These are phyloP conservation scores for Lentinula edodes DNA, from an alignment of 768 basidiomycete genomes.

Conservation along the genomic window DNA sequence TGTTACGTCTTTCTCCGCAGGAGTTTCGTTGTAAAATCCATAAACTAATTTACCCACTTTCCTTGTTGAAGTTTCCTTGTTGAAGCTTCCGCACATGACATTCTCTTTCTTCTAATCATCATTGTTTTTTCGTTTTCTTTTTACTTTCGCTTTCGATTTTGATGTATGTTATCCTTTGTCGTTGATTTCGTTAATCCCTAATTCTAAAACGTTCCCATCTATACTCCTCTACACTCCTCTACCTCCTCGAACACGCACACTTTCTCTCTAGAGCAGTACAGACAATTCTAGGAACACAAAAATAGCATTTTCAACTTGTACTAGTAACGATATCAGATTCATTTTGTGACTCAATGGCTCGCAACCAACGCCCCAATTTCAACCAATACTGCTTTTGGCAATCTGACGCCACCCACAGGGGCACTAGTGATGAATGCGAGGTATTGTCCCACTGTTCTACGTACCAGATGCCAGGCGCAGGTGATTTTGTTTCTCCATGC, in stretches of 20 bases:
- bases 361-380: constrained; percentile 31
- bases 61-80: background rate
- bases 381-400: constrained; percentile 36
- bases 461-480: constrained; percentile 36
- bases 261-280: constrained; percentile 1
- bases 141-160: background rate
- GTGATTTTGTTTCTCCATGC: background rate
- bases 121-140: background rate
- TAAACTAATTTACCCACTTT: background rate
- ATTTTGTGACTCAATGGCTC: constrained; percentile 22
- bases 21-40: background rate
- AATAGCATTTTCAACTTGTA: background rate
- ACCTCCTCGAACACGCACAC: background rate
- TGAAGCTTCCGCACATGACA: background rate
- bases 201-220: background rate
- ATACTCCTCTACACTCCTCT: background rate
- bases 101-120: background rate
- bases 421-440: constrained; percentile 35
- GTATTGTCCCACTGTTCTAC: constrained; percentile 27
- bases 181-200: background rate
- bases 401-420: constrained; percentile 27
- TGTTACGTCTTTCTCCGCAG: background rate
- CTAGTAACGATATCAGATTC: background rate
- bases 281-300: constrained; percentile 7
- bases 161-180: background rate